Evolutionary conservation across 768 basidiomycete genomes (phyloP).

Genomic region (Mycena indigotica): DNA sequence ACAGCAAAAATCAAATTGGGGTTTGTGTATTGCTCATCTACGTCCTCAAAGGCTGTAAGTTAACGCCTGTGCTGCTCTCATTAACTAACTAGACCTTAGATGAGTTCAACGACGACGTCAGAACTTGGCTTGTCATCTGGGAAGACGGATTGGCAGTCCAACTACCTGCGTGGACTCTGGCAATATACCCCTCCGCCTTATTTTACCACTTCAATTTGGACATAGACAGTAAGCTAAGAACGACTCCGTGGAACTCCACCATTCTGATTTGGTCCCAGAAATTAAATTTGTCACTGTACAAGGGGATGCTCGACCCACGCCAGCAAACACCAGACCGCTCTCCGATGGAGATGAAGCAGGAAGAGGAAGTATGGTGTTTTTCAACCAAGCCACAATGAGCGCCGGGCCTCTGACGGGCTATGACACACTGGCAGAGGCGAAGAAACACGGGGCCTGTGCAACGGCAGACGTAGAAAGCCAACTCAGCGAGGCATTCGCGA

Average conservation of each 20-base stretch:
- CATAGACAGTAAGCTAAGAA: conserved; percentile 25
- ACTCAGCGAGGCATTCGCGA: too few relatives aligned
- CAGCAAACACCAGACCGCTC: background rate
- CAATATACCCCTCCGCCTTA: conserved; percentile 36
- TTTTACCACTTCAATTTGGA: conserved; percentile 39
- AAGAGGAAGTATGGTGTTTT: conserved; percentile 6
- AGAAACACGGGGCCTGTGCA: too few relatives aligned
- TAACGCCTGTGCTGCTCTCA: background rate
- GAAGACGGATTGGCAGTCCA: conserved; percentile 35
- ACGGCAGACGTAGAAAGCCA: too few relatives aligned
- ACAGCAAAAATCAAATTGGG: conserved; percentile 34
- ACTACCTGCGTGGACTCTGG: conserved; percentile 33
- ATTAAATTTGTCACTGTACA: conserved; percentile 1
- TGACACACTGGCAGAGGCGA: conserved; percentile 38
- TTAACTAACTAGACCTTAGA: background rate
- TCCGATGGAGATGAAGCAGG: background rate
- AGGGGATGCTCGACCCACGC: background rate
- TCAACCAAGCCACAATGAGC: conserved; percentile 12
- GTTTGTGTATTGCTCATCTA: conserved; percentile 33
- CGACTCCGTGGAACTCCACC: background rate
- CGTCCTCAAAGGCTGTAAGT: conserved; percentile 16
- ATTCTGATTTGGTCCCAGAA: background rate
- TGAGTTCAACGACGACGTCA: conserved; percentile 24
- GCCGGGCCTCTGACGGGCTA: background rate
- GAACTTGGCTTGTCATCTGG: conserved; percentile 38